Evolutionary conservation across 768 basidiomycete species (phyloP), one percentile per base, ranked within the genome.

Genomic region (Pulveroboletus ravenelii): DNA sequence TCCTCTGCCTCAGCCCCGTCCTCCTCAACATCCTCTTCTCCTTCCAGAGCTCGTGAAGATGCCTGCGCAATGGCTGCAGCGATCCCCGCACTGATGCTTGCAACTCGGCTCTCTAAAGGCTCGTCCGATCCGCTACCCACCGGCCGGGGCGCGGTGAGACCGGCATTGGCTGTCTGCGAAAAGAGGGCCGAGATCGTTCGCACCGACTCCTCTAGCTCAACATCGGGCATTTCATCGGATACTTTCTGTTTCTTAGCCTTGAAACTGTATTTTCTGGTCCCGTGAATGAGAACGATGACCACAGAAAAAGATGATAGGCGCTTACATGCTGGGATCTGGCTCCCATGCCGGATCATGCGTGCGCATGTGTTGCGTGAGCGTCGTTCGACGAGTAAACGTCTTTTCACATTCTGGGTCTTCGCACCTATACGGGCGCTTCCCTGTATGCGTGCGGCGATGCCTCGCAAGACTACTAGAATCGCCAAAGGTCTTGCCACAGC

Each of bases 381-480:
- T 91, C 48, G 89, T 89, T 51, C 89, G 78, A 49, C 91, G 80
- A 18, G 89, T 91, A 68, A 93, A 93, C 1, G 88, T 89, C 75
- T 92, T 92, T 60, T 87, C 85, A 68, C 88, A 89, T 52, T 81
- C 78, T 5, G 84, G 79, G 55, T 88, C 84, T 66, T 89, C 87
- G 64, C 90, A 92, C 63, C 85, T 89, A 67, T 90, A 92, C 30
- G 87, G 88, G 46, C 89, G 81, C 66, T 88, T 92, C 38, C 86
- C 89, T 9, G 87, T 90, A 61, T 89, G 91, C 20, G 89, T 93
- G 58, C 93, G 81, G 46, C 93, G 82, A 73, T 95, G 93, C 54
- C 93, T 82, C 43, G 93, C 92, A 40, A 95, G 78, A 70, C 87
- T 89, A 61, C 90, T 92, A 4, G 92, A 94, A 65, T 95, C 92